A percentile compares a stretch with the other conserved stretches of the same genome.
Evolutionary conservation across 2,329 filamentous ascomycete genomes (phyloP).

Genomic region (Phialocephala sp.): DNA sequence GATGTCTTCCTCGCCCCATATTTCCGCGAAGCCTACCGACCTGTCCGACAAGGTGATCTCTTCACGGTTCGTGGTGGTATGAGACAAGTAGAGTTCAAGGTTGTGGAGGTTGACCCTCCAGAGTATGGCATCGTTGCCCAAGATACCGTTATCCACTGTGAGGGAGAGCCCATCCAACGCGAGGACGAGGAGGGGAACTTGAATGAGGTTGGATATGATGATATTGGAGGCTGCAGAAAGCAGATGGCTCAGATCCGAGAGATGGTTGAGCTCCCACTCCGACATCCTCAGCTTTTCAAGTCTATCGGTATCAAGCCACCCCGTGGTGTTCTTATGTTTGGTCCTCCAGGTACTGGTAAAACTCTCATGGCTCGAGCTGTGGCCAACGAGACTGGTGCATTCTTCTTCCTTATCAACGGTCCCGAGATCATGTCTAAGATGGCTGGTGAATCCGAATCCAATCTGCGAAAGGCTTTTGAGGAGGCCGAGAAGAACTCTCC

Average conservation of each 20-base stretch:
- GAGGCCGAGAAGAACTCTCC: constrained; percentile 99
- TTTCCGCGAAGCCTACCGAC: constrained; percentile 98
- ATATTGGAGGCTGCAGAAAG: constrained; percentile 98
- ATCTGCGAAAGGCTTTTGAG: constrained; percentile 98
- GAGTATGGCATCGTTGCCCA: constrained; percentile 99
- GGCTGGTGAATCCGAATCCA: constrained; percentile 99
- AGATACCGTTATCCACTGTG: constrained; percentile 98
- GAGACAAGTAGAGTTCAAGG: constrained; percentile 99
- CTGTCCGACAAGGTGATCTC: constrained; percentile 94
- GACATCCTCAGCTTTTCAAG: constrained; percentile 99
- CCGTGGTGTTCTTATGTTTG: constrained; percentile 94
- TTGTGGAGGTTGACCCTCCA: constrained; percentile 96
- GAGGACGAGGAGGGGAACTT: constrained; percentile 99
- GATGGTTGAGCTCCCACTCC: constrained; percentile 94
- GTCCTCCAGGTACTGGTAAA: constrained; percentile 98
- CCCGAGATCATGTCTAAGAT: constrained; percentile 99
- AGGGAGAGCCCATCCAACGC: constrained; percentile 94
- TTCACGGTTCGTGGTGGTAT: constrained; percentile 98
- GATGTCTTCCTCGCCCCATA: constrained; percentile 99
- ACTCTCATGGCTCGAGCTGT: constrained; percentile 98
- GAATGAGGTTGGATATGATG: constrained; percentile 98
- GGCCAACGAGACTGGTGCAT: constrained; percentile 97
- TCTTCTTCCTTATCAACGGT: constrained; percentile 99
- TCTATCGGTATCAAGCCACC: constrained; percentile 99
- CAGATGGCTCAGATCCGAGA: constrained; percentile 99